phyloP scores from a whole-genome alignment of 208 protist species.

The Endotrypanum monterogeii region DNA sequence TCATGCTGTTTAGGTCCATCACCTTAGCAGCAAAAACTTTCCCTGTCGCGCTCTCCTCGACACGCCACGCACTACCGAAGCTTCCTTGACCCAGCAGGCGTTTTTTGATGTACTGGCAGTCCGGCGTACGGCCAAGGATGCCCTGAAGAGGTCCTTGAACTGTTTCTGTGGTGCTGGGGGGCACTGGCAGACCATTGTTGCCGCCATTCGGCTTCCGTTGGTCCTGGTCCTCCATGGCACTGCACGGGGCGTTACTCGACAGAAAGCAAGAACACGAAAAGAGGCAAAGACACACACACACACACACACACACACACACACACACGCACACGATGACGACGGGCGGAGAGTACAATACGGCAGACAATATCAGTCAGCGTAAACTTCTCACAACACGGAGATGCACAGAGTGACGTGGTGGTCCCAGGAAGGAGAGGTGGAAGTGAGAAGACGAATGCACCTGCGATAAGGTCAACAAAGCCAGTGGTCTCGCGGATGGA shows the following conservation, averaged over 20 bases:
- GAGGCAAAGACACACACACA: not conserved
- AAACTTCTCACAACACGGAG: too few relatives aligned
- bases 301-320: not conserved
- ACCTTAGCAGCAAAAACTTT: constrained; percentile 87
- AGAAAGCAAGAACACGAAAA: not conserved
- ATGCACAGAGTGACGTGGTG: too few relatives aligned
- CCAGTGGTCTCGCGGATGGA: too few relatives aligned
- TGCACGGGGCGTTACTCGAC: not conserved
- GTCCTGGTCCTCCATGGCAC: constrained; percentile 23
- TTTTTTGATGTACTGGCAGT: constrained; percentile 82
- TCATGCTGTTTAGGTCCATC: constrained; percentile 90
- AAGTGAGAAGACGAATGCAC: too few relatives aligned
- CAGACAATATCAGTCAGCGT: too few relatives aligned
- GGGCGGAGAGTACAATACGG: too few relatives aligned
- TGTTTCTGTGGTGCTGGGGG: constrained; percentile 42
- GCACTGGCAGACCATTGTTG: constrained; percentile 58
- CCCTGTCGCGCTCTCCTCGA: constrained; percentile 75
- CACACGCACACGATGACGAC: not conserved
- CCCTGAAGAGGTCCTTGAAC: constrained; percentile 61
- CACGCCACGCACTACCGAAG: constrained; percentile 91
- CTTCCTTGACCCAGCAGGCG: constrained; percentile 92
- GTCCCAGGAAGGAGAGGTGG: too few relatives aligned
- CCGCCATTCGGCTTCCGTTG: constrained; percentile 37
- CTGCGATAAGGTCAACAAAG: too few relatives aligned
- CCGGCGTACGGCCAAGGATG: constrained; percentile 63